Base-by-base conservation (phyloP, 2,329 filamentous ascomycete species). In the Aspergillus sp. region DNA sequence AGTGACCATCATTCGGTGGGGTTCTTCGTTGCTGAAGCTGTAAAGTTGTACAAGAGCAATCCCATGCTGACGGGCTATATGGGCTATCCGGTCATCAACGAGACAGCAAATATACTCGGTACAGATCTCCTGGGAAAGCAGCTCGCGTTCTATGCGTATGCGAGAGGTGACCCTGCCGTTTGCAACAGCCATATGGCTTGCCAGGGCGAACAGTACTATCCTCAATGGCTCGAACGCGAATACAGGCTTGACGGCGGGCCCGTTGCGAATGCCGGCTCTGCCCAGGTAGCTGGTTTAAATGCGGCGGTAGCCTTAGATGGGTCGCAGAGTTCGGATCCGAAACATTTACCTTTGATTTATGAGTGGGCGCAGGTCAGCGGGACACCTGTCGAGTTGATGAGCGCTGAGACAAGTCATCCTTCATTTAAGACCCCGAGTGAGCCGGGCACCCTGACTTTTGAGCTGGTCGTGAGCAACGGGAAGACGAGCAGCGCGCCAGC, bases 1-100 rank as follows among this genome's bases (percentile, higher is more conserved):
- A 63, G 58, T 31, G 66, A 68, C 22, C 64, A 68, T 43, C 53
- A 64, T 38, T 46, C 62, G 9, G 54, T 60, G 3, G 66, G 38
- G 0, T 66, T 52, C 25, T 67, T 68, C 43, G 62, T 57, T 5
- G 17, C 34, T 4, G 25, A 58, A 17, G 59, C 61, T 1, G 11
- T 60, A 6, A 25, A 25, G 23, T 3, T 19, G 13, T 25, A 31
- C 30, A 23, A 30, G 6, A 17, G 41, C 19, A 22, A 28, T 17
- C n/a, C 23, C 2, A 9, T n/a, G 8, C 47, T 52, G 13, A 30
- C 23, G 17, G 52, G 52, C 13, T 64, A 62, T 8, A 53, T 53
- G 50, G 59, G 62, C 11, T 62, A 64, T 54, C 59, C 59, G n/a
- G 52, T 64, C 0, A 13, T 43, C 50, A 41, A 48, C 17, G 15